Evolutionary conservation across 1,284 basidiomycete species (phyloP), one percentile per base, ranked within the genome.

Genomic region (Boletus chippewaensis): DNA sequence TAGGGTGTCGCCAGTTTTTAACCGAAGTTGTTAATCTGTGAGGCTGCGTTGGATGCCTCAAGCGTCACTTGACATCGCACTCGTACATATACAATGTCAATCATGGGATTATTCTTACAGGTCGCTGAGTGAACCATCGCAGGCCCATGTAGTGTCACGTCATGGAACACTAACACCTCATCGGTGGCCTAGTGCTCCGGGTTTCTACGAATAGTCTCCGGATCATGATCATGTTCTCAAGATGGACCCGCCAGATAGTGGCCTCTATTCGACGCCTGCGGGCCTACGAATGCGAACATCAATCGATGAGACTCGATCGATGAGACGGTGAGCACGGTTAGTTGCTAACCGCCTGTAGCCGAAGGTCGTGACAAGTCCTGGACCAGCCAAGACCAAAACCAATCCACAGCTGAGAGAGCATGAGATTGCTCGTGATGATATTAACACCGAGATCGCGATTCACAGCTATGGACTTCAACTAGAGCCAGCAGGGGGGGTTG

Each of bases 401-500:
- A 32, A 15, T 32, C 11, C 31, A 32, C 29, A 13, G 13, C 12
- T 32, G 31, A 32, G 13, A n/a, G 16, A 26, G 41, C 7, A 18
- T 35, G 24, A 40, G 7, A 50, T 39, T 45, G 10, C 16, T 29
- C 35, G 24, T 38, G 10, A 16, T 45, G 12, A 11, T 31, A 41
- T 49, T 47, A 45, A 45, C 26, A 24, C 22, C 39, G 28, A 53
- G 34, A 49, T 41, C 5, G 24, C 5, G 32, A 49, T 45, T 24
- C 18, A 40, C 24, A 40, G 13, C 40, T 16, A 29, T 22, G 22
- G 5, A 13, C 8, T 12, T 46, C 35, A n/a, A 45, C 18, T 15
- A 22, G 35, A 11, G 34, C 13, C 16, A 15, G 28, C 31, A 13
- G 16, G 15, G 16, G 22, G 18, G 34, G n/a, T 16, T 38, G 40